Percentiles rank a stretch among this genome's conserved stretches.
These are phyloP conservation scores for Endocladia muricata DNA, from an alignment of 31 red algal species.

Conservation along the genomic window DNA sequence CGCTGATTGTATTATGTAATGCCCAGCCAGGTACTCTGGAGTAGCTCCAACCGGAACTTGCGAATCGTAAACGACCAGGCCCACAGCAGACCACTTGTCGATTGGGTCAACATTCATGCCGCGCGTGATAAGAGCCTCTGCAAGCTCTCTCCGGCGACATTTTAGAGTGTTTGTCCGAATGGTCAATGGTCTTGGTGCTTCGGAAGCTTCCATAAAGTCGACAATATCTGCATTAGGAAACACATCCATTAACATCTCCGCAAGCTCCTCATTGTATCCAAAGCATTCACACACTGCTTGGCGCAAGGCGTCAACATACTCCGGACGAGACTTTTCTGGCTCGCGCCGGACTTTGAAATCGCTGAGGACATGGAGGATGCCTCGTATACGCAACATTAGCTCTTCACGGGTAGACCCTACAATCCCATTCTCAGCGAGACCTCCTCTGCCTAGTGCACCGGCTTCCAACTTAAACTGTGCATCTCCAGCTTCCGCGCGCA, in stretches of 20 bases:
- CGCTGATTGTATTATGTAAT: constrained; percentile 97
- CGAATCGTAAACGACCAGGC: constrained; percentile 88
- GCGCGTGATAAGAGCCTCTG: constrained; percentile 88
- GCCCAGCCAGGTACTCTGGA: constrained; percentile 95
- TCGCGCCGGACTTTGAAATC: constrained; percentile 68
- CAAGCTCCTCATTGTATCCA: constrained; percentile 74
- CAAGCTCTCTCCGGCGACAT: constrained; percentile 77
- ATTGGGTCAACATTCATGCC: constrained; percentile 98
- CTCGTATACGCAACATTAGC: constrained; percentile 51
- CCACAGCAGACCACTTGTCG: constrained; percentile 91
- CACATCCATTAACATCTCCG: constrained; percentile 71
- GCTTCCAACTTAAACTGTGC: constrained; percentile 55
- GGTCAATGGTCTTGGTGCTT: constrained; percentile 84
- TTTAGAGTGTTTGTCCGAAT: constrained; percentile 95
- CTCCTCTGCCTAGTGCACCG: constrained; percentile 39
- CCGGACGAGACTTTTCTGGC: constrained; percentile 28
- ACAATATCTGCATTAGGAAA: constrained; percentile 83
- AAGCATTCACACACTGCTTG: constrained; percentile 59
- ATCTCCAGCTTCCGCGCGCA: constrained; percentile 20
- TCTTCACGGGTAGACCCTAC: constrained; percentile 53
- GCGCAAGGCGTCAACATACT: constrained; percentile 61
- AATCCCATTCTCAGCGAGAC: constrained; percentile 12
- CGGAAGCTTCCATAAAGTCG: constrained; percentile 94
- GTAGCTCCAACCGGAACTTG: constrained; percentile 96
- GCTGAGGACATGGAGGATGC: constrained; percentile 57